Conservation (phyloP, 2,329 filamentous ascomycete genomes). For the Atkinsonella hypoxylon region DNA sequence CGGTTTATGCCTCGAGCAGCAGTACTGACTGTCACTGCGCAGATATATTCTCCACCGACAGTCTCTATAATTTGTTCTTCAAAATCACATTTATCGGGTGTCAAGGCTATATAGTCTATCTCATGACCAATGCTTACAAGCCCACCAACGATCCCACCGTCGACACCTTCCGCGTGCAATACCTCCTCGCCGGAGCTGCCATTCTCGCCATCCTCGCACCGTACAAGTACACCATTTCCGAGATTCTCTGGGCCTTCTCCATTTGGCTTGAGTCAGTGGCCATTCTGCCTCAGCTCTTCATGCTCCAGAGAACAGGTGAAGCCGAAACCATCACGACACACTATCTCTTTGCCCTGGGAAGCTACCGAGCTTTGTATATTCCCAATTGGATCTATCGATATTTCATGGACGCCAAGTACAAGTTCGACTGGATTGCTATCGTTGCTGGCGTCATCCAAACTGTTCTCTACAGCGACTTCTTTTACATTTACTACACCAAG, state of each 20-base stretch:
- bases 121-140: constrained; percentile 97
- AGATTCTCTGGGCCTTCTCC: constrained; percentile 94
- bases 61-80: constrained; percentile 86
- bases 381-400: constrained; percentile 98
- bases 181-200: constrained; percentile 71
- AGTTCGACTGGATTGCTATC: constrained; percentile 74
- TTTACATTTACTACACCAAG: constrained; percentile 99
- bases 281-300: constrained; percentile 93
- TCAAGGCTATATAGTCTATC: constrained; percentile 88
- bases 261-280: constrained; percentile 98
- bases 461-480: constrained; percentile 94
- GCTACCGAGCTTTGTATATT: constrained; percentile 90
- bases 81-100: constrained; percentile 90
- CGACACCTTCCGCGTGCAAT: constrained; percentile 95
- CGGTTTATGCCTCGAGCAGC: neutral
- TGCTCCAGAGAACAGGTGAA: constrained; percentile 94
- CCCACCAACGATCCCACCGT: constrained; percentile 94
- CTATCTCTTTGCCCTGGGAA: constrained; percentile 86
- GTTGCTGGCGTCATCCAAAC: constrained; percentile 88
- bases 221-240: constrained; percentile 67
- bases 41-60: constrained; percentile 80
- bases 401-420: constrained; percentile 59
- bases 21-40: constrained; percentile 5
- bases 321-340: constrained; percentile 99
- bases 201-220: constrained; percentile 73